phyloP scores from a whole-genome alignment of 2,329 filamentous ascomycete genomes.

The Fusarium avenaceum region DNA sequence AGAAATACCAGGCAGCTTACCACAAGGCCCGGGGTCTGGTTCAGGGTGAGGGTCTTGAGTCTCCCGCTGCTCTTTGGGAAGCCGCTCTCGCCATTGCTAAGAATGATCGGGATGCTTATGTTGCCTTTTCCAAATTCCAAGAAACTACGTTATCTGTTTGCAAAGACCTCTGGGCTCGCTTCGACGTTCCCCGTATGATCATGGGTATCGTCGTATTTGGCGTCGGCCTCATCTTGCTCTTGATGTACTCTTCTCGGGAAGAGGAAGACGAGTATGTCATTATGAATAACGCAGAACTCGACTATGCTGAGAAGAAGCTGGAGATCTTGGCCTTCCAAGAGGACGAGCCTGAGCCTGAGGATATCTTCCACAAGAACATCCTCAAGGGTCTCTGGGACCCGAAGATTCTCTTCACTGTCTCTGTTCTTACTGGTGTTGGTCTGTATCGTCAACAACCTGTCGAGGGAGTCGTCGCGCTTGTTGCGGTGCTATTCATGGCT shows the following conservation, averaged over 20 bases:
- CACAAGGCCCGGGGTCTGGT: constrained; percentile 78
- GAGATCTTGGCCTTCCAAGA: constrained; percentile 61
- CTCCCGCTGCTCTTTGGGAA: constrained; percentile 59
- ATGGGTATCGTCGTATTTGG: constrained; percentile 80
- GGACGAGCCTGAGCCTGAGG: constrained; percentile 58
- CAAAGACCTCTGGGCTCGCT: constrained; percentile 89
- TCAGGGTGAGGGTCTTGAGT: constrained; percentile 63
- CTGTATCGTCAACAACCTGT: constrained; percentile 53
- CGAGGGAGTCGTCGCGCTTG: constrained; percentile 58
- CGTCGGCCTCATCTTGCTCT: constrained; percentile 75
- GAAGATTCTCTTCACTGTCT: constrained; percentile 52
- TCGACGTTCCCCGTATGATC: constrained; percentile 88
- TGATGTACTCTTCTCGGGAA: constrained; percentile 77
- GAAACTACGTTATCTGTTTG: constrained; percentile 82
- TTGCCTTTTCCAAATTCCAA: constrained; percentile 80
- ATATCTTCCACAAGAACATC: constrained; percentile 52
- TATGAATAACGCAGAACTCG: constrained; percentile 69
- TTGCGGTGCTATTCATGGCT: constrained; percentile 53
- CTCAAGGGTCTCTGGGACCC: constrained; percentile 55
- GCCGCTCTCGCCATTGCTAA: constrained; percentile 62
- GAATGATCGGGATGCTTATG: constrained; percentile 59
- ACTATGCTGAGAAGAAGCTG: constrained; percentile 69
- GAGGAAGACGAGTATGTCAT: constrained; percentile 68
- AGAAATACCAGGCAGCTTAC: constrained; percentile 90
- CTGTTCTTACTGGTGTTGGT: constrained; percentile 48